Evolutionary conservation across 2,329 filamentous ascomycete species (phyloP), one percentile per base, ranked within the genome.

Genomic region (Periconia sp.): DNA sequence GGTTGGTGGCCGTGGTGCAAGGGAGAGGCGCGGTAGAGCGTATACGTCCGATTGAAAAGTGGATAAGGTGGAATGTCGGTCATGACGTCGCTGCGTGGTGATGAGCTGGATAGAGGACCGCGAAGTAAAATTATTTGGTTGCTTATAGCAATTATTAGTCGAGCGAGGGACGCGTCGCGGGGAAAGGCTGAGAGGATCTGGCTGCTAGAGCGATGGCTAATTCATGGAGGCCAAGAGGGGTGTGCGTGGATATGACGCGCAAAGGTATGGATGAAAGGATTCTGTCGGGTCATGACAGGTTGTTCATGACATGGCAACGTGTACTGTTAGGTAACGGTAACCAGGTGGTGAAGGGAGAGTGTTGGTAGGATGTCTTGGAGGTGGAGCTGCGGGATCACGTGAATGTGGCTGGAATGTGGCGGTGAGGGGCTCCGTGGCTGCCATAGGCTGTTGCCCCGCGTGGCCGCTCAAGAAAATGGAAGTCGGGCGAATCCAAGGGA

Each of bases 1-100:
- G 63, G 64, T 5, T 63, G 27, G 41, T 73, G 72, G 52, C 71
- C 74, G 60, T 81, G 77, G 63, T 82, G 77, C 40, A 84, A 75
- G n/a, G 80, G 80, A 3, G 81, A 82, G 9, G 82, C 67, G 58
- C 80, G 79, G 63, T 82, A 79, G 47, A 80, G 68, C n/a, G 71
- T 78, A 76, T 80, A 83, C 27, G 80, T 82, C n/a, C 76, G 77
- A 61, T 79, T 77, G 61, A 81, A 80, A 40, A 83, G 71, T 11
- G 79, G 77, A 50, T 77, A 76, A 17, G 66, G 63, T 8, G 70
- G 68, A 35, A 72, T 68, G 50, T 70, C 66, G 52, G 64, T 65
- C 71, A 74, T 74, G 54, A 53, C 37, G n/a, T 37, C 33, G 33
- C 13, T 37, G 33, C 13, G 33, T 5, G 15, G 11, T 11, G 23